Evolutionary conservation across 139 green algal species (phyloP).

Genomic region (Astrephomene gubernaculifera): DNA sequence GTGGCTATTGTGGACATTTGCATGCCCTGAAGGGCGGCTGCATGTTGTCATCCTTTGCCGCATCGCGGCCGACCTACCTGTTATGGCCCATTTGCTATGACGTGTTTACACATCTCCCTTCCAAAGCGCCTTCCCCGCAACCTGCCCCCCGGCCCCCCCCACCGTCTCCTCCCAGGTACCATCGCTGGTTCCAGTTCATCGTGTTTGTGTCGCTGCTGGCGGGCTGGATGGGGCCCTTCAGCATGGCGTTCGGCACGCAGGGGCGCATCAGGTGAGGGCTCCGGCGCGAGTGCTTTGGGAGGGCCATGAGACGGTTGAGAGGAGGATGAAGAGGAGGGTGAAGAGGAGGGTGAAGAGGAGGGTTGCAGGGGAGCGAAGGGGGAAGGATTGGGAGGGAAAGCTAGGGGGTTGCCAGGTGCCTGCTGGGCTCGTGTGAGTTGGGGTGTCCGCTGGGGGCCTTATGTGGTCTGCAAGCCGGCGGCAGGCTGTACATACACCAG

Average conservation of each 20-base stretch:
- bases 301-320: neutral
- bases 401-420: neutral
- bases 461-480: no score
- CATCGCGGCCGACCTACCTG: neutral
- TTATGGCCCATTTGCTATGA: neutral
- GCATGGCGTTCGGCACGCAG: constrained; percentile 30
- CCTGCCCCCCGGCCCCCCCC: neutral
- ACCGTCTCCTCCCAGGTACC: neutral
- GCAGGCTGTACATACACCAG: no score
- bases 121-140: neutral
- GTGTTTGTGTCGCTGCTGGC: constrained; percentile 9
- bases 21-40: no score
- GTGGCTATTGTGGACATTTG: neutral
- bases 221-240: constrained; percentile 21
- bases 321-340: neutral
- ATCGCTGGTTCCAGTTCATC: neutral
- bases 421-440: neutral
- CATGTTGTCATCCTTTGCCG: neutral
- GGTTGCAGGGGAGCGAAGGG: neutral
- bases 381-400: no score
- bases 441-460: neutral
- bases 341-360: no score
- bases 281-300: no score
- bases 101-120: neutral
- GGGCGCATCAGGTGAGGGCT: constrained; percentile 6